Conservation (phyloP, 75 land plant genomes). For the Sequoiadendron giganteum region DNA sequence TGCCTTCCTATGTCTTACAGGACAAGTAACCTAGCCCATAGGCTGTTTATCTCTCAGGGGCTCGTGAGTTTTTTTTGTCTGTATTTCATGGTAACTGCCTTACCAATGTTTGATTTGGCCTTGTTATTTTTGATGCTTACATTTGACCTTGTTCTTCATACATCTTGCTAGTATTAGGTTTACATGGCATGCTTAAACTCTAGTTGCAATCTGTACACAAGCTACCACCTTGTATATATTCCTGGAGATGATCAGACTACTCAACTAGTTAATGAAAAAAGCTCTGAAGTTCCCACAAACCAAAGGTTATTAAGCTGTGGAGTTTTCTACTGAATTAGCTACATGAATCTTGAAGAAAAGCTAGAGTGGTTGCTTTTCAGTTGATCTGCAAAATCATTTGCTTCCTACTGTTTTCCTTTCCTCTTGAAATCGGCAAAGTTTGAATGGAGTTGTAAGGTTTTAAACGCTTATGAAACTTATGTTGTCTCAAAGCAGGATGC, state of each 20-base stretch:
- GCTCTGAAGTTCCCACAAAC: neutral
- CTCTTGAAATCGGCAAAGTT: conserved; percentile 38
- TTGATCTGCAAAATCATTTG: conserved; percentile 41
- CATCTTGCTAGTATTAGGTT: neutral
- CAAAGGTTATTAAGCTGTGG: neutral
- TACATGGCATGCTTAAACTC: neutral
- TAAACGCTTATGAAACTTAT: conserved; percentile 62
- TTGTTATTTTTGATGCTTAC: neutral
- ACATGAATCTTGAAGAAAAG: conserved; percentile 25
- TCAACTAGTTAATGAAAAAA: neutral
- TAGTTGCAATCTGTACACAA: neutral
- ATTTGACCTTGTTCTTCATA: neutral
- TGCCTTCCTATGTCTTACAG: neutral
- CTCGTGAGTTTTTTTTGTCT: neutral
- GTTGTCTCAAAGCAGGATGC: conserved; percentile 79
- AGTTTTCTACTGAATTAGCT: conserved; percentile 23
- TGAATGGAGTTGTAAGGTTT: conserved; percentile 23
- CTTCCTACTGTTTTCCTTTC: conserved; percentile 44
- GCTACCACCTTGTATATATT: neutral
- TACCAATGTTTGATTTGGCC: neutral
- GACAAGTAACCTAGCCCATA: neutral
- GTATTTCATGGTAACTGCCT: neutral
- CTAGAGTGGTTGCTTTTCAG: conserved; percentile 10
- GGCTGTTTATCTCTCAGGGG: neutral
- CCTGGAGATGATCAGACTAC: neutral